These are phyloP conservation scores for Leccinum boreale DNA, from an alignment of 768 basidiomycete species.

Conservation along the genomic window DNA sequence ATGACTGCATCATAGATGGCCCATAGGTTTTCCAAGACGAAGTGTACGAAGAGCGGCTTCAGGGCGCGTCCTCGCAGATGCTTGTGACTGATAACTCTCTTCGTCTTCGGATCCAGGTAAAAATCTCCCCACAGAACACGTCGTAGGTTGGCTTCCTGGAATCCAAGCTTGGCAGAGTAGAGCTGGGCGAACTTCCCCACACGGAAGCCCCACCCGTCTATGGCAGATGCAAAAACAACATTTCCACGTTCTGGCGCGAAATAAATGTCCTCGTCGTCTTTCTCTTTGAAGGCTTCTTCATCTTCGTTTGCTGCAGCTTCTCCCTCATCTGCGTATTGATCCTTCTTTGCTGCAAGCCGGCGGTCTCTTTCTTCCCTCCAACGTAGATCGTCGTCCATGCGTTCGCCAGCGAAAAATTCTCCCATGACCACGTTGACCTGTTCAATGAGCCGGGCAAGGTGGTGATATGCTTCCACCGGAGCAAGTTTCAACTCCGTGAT, in stretches of 20 bases:
- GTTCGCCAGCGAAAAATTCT: conserved; percentile 87
- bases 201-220: conserved; percentile 98
- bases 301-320: conserved; percentile 56
- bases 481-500: conserved; percentile 91
- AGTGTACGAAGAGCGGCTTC: conserved; percentile 96
- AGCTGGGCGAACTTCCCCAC: conserved; percentile 91
- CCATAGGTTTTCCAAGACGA: conserved; percentile 97
- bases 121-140: conserved; percentile 96
- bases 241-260: conserved; percentile 95
- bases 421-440: conserved; percentile 99
- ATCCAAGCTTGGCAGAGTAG: conserved; percentile 85
- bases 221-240: conserved; percentile 92
- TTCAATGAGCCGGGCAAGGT: conserved; percentile 89
- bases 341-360: conserved; percentile 73
- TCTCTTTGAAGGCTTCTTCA: conserved; percentile 82
- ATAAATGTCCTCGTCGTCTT: conserved; percentile 96
- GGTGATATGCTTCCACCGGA: conserved; percentile 91
- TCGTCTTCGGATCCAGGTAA: conserved; percentile 94
- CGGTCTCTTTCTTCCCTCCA: conserved; percentile 93
- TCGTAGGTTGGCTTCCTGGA: conserved; percentile 83
- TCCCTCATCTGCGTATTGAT: conserved; percentile 61
- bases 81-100: conserved; percentile 87
- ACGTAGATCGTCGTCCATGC: conserved; percentile 94
- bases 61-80: conserved; percentile 82
- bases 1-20: conserved; percentile 90